A percentile compares a stretch with the other conserved stretches of the same genome.
Conservation (phyloP, 2,329 filamentous ascomycete genomes). For the Plenodomus biglobosus region DNA sequence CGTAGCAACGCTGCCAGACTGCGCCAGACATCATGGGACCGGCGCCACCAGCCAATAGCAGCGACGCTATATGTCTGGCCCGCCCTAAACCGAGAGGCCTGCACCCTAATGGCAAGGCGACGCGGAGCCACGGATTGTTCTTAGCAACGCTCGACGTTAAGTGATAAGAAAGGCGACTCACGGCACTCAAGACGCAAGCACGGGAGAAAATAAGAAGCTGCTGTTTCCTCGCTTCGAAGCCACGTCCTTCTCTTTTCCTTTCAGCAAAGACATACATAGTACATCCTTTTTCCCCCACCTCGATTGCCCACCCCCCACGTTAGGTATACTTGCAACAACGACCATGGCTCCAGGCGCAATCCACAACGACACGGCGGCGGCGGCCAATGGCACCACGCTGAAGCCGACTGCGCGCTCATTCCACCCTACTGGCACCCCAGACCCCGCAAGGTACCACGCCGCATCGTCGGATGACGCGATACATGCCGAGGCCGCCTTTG, state of each 20-base stretch:
- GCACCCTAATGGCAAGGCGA: constrained; percentile 22
- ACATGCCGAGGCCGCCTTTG: constrained; percentile 75
- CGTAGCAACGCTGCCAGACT: constrained; percentile 3
- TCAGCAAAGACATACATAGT: constrained; percentile 1
- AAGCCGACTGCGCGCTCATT: constrained; percentile 45
- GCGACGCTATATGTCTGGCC: constrained; percentile 20
- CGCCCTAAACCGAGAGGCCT: constrained; percentile 25
- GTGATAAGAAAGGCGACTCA: constrained; percentile 27
- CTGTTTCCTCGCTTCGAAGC: not conserved
- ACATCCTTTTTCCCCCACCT: constrained; percentile 9
- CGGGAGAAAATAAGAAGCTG: constrained; percentile 24
- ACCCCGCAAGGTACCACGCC: constrained; percentile 65
- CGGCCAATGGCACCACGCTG: constrained; percentile 33
- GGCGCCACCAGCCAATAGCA: constrained; percentile 21
- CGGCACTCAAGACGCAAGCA: constrained; percentile 22
- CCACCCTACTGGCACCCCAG: constrained; percentile 41
- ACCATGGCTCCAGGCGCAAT: constrained; percentile 43
- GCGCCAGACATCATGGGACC: constrained; percentile 11
- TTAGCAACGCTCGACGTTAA: constrained; percentile 21
- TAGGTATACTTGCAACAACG: constrained; percentile 5
- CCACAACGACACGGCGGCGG: constrained; percentile 24
- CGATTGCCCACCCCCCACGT: constrained; percentile 11
- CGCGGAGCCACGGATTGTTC: constrained; percentile 11
- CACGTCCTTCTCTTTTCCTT: constrained; percentile 7
- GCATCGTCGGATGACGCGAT: constrained; percentile 79